These are phyloP conservation scores for Lasiosphaeria ovina DNA, from an alignment of 495 filamentous ascomycete species.

Conservation along the genomic window DNA sequence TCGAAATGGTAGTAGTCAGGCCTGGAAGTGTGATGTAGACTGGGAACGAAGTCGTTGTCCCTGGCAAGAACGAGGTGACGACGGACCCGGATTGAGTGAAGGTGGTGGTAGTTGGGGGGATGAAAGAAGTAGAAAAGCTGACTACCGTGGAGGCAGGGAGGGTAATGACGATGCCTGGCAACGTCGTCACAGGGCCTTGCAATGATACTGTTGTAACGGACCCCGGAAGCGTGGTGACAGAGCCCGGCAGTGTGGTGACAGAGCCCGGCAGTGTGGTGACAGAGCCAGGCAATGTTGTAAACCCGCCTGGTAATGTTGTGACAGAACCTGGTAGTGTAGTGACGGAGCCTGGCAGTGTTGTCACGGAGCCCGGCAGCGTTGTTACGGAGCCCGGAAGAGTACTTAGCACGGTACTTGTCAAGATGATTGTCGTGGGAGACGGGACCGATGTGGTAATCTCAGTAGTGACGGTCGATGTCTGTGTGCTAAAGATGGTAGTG, in stretches of 20 bases:
- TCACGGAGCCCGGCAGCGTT: conserved; percentile 29
- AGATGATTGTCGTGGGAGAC: conserved; percentile 22
- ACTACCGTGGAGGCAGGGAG: conserved; percentile 28
- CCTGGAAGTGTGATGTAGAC: conserved; percentile 22
- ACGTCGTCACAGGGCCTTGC: too few relatives aligned
- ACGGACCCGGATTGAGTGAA: conserved; percentile 20
- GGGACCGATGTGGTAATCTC: conserved; percentile 20
- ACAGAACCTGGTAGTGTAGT: too few relatives aligned
- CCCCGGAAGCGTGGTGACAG: conserved; percentile 9
- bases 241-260: conserved; percentile 1
- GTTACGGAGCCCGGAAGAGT: conserved; percentile 27
- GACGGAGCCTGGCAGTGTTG: neutral
- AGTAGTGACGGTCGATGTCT: conserved; percentile 18
- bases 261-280: neutral
- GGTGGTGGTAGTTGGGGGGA: conserved; percentile 26
- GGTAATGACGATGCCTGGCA: conserved; percentile 4
- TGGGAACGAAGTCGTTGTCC: conserved; percentile 24
- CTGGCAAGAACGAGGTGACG: conserved; percentile 30
- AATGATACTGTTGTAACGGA: conserved; percentile 1
- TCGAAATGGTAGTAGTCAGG: conserved; percentile 7
- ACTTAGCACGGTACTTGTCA: neutral
- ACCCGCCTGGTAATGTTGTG: too few relatives aligned
- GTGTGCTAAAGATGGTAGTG: conserved; percentile 21
- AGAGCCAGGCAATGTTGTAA: too few relatives aligned
- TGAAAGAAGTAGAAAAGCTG: conserved; percentile 19